Evolutionary conservation across 2,329 filamentous ascomycete genomes (phyloP).

Genomic region (Daldinia sp.): DNA sequence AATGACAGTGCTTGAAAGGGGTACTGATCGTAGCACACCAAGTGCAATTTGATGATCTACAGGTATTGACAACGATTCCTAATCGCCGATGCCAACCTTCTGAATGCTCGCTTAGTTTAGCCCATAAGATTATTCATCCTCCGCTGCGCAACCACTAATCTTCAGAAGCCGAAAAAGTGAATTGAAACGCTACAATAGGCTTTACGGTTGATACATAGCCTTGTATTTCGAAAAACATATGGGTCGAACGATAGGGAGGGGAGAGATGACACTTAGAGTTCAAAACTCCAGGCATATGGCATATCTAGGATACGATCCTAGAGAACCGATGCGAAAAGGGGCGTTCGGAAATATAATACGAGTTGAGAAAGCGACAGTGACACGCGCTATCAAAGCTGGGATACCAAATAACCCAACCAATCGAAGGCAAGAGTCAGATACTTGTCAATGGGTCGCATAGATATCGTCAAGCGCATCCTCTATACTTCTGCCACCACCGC

Average conservation of each 20-base stretch:
- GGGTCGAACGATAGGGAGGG: neutral
- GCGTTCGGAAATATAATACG: constrained; percentile 15
- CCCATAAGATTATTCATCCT: neutral
- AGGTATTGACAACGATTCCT: constrained; percentile 5
- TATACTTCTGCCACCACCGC: constrained; percentile 1
- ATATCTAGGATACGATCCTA: neutral
- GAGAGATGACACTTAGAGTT: constrained; percentile 1
- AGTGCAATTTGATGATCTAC: constrained; percentile 10
- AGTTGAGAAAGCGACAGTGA: constrained; percentile 7
- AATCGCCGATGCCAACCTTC: neutral
- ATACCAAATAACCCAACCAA: constrained; percentile 9
- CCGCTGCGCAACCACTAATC: neutral
- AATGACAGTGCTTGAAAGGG: constrained; percentile 6
- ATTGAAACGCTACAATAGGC: neutral
- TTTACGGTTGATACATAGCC: neutral
- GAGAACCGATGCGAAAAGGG: constrained; percentile 8
- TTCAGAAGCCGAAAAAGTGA: constrained; percentile 8
- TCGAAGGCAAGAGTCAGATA: neutral
- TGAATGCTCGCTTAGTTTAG: neutral
- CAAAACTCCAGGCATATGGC: neutral
- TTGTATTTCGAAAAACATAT: neutral
- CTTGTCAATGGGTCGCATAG: constrained; percentile 20
- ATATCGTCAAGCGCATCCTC: neutral
- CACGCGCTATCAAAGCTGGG: constrained; percentile 6
- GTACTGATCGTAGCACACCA: constrained; percentile 19